Evolutionary conservation across 2,329 filamentous ascomycete species (phyloP), one percentile per base, ranked within the genome.

Genomic region (Arthrobotrys pseudoclavata): DNA sequence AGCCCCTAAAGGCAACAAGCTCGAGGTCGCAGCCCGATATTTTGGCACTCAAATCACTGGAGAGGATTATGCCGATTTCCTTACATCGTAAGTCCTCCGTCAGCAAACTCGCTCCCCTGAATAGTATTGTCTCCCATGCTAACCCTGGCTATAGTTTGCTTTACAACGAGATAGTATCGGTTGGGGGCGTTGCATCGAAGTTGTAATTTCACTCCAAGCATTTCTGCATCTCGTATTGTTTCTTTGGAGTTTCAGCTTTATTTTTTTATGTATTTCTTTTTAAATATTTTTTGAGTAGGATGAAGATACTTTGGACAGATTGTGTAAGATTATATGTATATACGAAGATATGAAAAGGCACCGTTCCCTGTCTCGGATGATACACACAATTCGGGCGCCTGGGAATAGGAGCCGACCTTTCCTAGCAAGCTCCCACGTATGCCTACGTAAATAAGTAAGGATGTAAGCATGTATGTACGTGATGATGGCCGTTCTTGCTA

Each of bases 1-100:
- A 84, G 94, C 90, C 1, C 89, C 91, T 62, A 91, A 92, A 87
- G 94, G 94, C 71, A 96, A 97, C 87, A 97, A 97, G 87, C 97
- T 88, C 86, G 89, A 91, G 76, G 88, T 97, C 66, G 96, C 96
- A 0, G 93, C 93, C 0, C 91, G 97, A 85, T 98, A 98, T 86
- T 97, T 98, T 83, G 90, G 92, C 37, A 87, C 89, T 53, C 96
- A 99, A 87, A 92, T 98, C 72, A 98, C 95, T 2, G 96, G 96
- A 70, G 96, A 98, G 87, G 94, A 97, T 81, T 98, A 98, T 84
- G 94, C 94, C 12, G 96, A 99, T 84, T 98, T 98, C 86, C 85
- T 99, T 86, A 76, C 72, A 12, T 66, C 72, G 72, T 76, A 70
- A 76, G 72, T 66, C 18, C 45, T 15, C 34, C 31, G 12, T 80